A percentile compares a stretch with the other conserved stretches of the same genome.
These are phyloP conservation scores for Mallotus nudiflorus DNA, from an alignment of 345 rosid genomes.

Conservation along the genomic window DNA sequence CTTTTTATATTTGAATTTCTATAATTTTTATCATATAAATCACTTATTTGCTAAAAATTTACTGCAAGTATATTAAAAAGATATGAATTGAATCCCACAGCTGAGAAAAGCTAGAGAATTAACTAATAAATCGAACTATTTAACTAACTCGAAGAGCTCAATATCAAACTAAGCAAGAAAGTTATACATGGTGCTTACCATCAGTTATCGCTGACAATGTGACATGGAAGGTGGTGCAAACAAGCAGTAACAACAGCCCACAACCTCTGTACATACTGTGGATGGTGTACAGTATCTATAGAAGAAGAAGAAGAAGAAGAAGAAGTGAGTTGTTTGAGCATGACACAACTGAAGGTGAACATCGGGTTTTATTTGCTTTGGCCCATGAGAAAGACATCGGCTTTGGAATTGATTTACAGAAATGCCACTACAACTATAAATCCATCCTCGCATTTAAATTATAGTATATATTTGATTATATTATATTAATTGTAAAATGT, in stretches of 20 bases:
- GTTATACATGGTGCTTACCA: slow-evolving; percentile 34
- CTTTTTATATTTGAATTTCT: too few species aligned
- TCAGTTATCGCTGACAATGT: slow-evolving; percentile 42
- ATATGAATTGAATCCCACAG: too few species aligned
- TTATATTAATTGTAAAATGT: too few species aligned
- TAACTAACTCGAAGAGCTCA: too few species aligned
- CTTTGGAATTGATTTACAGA: slow-evolving; percentile 22
- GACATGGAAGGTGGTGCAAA: slow-evolving; percentile 33
- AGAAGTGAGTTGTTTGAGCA: slow-evolving; percentile 11
- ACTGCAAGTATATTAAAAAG: too few species aligned
- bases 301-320: not conserved
- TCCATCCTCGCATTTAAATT: too few species aligned
- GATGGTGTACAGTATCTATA: not conserved
- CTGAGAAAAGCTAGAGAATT: too few species aligned
- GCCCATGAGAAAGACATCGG: slow-evolving; percentile 29
- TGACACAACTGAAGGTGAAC: not conserved
- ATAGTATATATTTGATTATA: too few species aligned
- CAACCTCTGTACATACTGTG: slow-evolving; percentile 43
- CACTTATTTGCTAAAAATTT: too few species aligned
- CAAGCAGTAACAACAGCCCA: slow-evolving; percentile 34
- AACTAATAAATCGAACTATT: too few species aligned
- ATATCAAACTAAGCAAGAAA: too few species aligned
- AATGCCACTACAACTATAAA: slow-evolving; percentile 43
- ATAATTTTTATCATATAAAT: too few species aligned
- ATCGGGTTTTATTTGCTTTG: slow-evolving; percentile 10